These are phyloP conservation scores for Pythium angustatum DNA, from an alignment of 352 stramenopile species.

Conservation along the genomic window DNA sequence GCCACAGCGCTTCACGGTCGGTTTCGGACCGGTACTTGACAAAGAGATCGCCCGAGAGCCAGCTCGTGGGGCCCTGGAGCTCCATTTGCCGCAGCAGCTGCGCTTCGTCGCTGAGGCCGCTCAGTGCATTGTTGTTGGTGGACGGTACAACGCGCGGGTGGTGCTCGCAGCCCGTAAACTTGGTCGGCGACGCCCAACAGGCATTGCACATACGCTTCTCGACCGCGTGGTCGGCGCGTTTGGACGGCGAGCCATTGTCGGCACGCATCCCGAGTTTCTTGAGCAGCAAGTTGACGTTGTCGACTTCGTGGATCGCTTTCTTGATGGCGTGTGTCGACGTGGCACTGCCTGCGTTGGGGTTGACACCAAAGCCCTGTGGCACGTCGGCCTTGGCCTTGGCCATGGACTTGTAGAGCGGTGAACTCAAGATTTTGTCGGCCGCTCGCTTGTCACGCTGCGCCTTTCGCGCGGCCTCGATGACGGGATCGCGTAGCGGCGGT, in stretches of 20 bases:
- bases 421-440: slow-evolving; percentile 62
- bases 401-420: slow-evolving; percentile 75
- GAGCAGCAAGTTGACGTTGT: slow-evolving; percentile 70
- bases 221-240: slow-evolving; percentile 59
- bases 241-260: slow-evolving; percentile 30
- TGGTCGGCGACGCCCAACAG: slow-evolving; percentile 66
- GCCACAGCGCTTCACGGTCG: slow-evolving; percentile 69
- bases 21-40: slow-evolving; percentile 76
- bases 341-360: too few species aligned
- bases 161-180: slow-evolving; percentile 65
- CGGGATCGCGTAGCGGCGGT: slow-evolving; percentile 10
- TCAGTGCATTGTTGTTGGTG: slow-evolving; percentile 40
- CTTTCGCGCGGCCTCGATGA: slow-evolving; percentile 27
- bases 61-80: slow-evolving; percentile 77
- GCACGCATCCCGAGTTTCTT: slow-evolving; percentile 70
- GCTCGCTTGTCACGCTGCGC: slow-evolving; percentile 35
- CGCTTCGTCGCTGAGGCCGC: slow-evolving; percentile 53
- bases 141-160: slow-evolving; percentile 42
- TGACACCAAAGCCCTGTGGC: slow-evolving; percentile 28
- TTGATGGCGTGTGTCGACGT: slow-evolving; percentile 43
- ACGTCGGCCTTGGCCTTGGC: slow-evolving; percentile 46
- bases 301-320: slow-evolving; percentile 61
- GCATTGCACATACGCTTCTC: slow-evolving; percentile 84
- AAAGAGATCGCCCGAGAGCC: slow-evolving; percentile 78
- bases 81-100: slow-evolving; percentile 50